A percentile compares a stretch with the other conserved stretches of the same genome.
These are phyloP conservation scores for Botrytis fragariae DNA, from an alignment of 2,329 filamentous ascomycete species.

Conservation along the genomic window DNA sequence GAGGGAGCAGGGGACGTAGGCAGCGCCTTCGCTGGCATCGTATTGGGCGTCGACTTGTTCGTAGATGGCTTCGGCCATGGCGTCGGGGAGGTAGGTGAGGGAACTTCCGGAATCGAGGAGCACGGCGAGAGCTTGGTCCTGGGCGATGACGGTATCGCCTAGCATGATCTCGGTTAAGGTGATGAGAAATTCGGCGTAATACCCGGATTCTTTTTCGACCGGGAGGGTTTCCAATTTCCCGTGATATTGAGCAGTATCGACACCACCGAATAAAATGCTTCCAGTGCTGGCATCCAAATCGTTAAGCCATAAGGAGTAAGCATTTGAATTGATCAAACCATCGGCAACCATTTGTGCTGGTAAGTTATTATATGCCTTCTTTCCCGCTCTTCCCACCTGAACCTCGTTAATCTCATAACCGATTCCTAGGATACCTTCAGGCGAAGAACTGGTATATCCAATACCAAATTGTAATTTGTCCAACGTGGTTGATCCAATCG, in stretches of 20 bases:
- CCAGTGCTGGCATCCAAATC: slow-evolving; percentile 65
- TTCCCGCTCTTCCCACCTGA: slow-evolving; percentile 57
- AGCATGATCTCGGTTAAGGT: slow-evolving; percentile 60
- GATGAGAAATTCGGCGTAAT: slow-evolving; percentile 64
- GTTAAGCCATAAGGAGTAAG: slow-evolving; percentile 75
- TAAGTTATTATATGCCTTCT: slow-evolving; percentile 63
- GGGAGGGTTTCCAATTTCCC: slow-evolving; percentile 66
- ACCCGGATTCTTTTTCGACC: slow-evolving; percentile 52
- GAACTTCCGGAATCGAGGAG: slow-evolving; percentile 70
- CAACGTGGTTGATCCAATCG: slow-evolving; percentile 54
- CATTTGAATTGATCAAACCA: slow-evolving; percentile 61
- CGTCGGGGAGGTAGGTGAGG: slow-evolving; percentile 63
- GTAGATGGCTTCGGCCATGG: slow-evolving; percentile 54
- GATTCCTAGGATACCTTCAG: slow-evolving; percentile 79
- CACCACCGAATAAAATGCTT: slow-evolving; percentile 71
- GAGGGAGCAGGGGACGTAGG: slow-evolving; percentile 61
- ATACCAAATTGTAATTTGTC: slow-evolving; percentile 67
- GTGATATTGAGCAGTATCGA: slow-evolving; percentile 64
- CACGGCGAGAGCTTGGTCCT: slow-evolving; percentile 56
- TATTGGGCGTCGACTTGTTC: slow-evolving; percentile 58
- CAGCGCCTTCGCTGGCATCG: slow-evolving; percentile 50
- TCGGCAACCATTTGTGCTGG: slow-evolving; percentile 61
- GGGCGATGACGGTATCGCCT: slow-evolving; percentile 44
- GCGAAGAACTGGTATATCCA: slow-evolving; percentile 59
- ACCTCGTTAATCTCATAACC: slow-evolving; percentile 81